These are phyloP conservation scores for Drechslera avenae DNA, from an alignment of 2,329 filamentous ascomycete genomes.

Conservation along the genomic window DNA sequence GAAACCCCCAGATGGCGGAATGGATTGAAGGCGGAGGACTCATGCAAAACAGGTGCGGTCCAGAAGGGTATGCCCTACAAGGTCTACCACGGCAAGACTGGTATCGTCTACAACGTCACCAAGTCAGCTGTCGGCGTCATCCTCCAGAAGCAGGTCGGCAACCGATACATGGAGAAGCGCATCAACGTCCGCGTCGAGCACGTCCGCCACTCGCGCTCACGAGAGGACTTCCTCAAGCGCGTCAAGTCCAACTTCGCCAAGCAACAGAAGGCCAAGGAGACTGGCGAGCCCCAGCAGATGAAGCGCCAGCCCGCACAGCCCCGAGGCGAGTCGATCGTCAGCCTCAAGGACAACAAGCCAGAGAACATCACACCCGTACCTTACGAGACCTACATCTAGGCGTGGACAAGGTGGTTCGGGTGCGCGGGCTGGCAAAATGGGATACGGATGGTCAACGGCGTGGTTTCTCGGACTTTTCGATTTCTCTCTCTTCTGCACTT, in stretches of 20 bases:
- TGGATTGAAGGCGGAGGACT: slow-evolving; percentile 19
- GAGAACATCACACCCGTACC: slow-evolving; percentile 90
- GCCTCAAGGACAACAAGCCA: slow-evolving; percentile 79
- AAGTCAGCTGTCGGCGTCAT: slow-evolving; percentile 98
- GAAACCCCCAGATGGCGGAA: slow-evolving; percentile 49
- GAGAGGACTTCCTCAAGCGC: slow-evolving; percentile 94
- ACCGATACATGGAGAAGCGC: slow-evolving; percentile 99
- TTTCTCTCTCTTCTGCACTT: slow-evolving; percentile 48
- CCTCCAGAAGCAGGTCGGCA: slow-evolving; percentile 96
- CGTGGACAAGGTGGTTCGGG: slow-evolving; percentile 35
- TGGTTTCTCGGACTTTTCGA: slow-evolving; percentile 48
- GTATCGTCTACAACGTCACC: slow-evolving; percentile 98
- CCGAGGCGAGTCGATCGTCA: slow-evolving; percentile 79
- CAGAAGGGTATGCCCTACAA: slow-evolving; percentile 86
- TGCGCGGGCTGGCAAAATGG: slow-evolving; percentile 42
- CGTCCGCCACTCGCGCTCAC: slow-evolving; percentile 89
- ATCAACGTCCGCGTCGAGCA: slow-evolving; percentile 99
- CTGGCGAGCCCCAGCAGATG: slow-evolving; percentile 84
- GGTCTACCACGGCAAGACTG: slow-evolving; percentile 97
- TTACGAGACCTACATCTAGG: slow-evolving; percentile 99
- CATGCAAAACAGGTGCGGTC: slow-evolving; percentile 42
- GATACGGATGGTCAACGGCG: slow-evolving; percentile 48
- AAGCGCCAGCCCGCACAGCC: slow-evolving; percentile 87
- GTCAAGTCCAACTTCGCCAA: slow-evolving; percentile 95
- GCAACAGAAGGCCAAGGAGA: slow-evolving; percentile 90